Evolutionary conservation across 1,139 yeast genomes (phyloP).

Genomic region (Candida frijolesensis): DNA sequence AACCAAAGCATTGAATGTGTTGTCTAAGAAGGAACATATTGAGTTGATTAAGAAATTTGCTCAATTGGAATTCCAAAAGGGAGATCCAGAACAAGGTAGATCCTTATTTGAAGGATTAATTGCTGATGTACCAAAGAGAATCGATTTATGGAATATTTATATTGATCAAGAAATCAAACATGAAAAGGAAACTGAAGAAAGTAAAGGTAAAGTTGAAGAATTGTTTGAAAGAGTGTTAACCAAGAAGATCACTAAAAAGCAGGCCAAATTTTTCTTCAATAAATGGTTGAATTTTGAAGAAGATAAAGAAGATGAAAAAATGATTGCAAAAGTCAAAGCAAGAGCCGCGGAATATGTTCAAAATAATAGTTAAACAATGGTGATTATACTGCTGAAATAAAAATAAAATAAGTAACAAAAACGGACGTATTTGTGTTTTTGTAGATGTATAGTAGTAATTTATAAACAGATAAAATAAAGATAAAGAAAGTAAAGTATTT

Average conservation of each 20-base stretch:
- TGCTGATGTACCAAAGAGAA: slow-evolving; percentile 87
- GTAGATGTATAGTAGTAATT: too few species aligned
- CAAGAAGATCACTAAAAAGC: slow-evolving; percentile 79
- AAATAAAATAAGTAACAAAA: too few species aligned
- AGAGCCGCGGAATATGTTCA: slow-evolving; percentile 81
- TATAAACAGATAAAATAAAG: too few species aligned
- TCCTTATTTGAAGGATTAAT: slow-evolving; percentile 90
- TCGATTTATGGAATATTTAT: slow-evolving; percentile 93
- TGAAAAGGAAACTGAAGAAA: slow-evolving; percentile 40
- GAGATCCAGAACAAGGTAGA: slow-evolving; percentile 93
- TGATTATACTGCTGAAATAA: not conserved
- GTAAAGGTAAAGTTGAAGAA: slow-evolving; percentile 66
- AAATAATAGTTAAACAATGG: slow-evolving; percentile 17
- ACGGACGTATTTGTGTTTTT: too few species aligned
- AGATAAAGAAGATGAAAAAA: slow-evolving; percentile 64
- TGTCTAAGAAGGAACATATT: slow-evolving; percentile 77
- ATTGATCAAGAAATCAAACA: slow-evolving; percentile 87
- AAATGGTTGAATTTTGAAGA: slow-evolving; percentile 89
- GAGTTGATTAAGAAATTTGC: slow-evolving; percentile 88
- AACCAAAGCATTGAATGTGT: slow-evolving; percentile 68
- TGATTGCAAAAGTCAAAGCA: slow-evolving; percentile 83
- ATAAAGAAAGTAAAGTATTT: too few species aligned
- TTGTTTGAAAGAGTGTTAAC: slow-evolving; percentile 78
- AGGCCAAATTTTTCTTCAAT: slow-evolving; percentile 91
- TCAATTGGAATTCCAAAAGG: slow-evolving; percentile 80